Evolutionary conservation across 768 basidiomycete genomes (phyloP).

Genomic region (Podaxis sp.): DNA sequence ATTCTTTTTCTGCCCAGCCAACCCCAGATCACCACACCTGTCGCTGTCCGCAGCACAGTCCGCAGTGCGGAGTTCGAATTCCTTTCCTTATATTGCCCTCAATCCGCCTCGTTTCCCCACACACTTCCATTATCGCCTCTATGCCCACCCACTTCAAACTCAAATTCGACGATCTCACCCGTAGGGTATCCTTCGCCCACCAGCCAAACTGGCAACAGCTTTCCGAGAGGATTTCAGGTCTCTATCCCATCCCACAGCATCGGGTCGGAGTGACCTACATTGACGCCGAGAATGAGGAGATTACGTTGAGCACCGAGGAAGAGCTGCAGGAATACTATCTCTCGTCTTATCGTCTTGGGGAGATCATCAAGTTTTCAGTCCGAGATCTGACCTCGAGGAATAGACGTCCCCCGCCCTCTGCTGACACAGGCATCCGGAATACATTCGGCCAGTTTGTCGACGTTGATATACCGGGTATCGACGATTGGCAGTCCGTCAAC

Average conservation of each 20-base stretch:
- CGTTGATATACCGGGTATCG: conserved; percentile 35
- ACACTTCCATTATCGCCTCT: conserved; percentile 22
- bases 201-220: conserved; percentile 59
- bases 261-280: conserved; percentile 69
- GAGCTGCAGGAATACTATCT: conserved; percentile 76
- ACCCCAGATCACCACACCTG: neutral
- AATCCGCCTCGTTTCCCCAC: conserved; percentile 12
- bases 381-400: conserved; percentile 52
- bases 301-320: conserved; percentile 74
- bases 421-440: conserved; percentile 44
- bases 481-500: conserved; percentile 67
- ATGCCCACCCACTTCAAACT: conserved; percentile 69
- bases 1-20: neutral
- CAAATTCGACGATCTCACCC: conserved; percentile 55
- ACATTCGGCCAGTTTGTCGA: conserved; percentile 54
- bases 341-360: conserved; percentile 28
- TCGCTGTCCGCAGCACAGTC: conserved; percentile 28
- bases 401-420: conserved; percentile 30
- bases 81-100: conserved; percentile 14
- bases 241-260: conserved; percentile 54
- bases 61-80: conserved; percentile 45
- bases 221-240: conserved; percentile 50
- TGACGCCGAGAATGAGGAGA: conserved; percentile 72
- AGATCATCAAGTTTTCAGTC: conserved; percentile 59
- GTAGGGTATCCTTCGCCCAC: conserved; percentile 53